Conservation (phyloP, 2,329 filamentous ascomycete species). For the Sarocladiaceae sp. region DNA sequence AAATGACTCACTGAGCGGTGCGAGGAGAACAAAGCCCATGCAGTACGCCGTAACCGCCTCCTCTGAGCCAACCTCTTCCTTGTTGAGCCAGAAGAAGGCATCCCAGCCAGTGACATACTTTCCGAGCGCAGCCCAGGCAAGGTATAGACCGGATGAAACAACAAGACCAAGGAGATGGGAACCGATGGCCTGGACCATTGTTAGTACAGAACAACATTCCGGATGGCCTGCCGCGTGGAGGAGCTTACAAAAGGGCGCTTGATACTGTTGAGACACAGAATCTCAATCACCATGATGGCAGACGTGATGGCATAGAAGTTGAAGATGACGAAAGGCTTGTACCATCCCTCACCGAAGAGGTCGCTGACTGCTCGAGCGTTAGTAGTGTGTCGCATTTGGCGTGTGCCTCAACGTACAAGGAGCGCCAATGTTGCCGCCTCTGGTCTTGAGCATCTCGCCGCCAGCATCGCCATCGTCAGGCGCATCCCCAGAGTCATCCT, state of each 20-base stretch:
- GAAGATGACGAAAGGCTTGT: conserved; percentile 41
- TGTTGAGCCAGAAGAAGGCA: conserved; percentile 49
- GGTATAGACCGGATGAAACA: conserved; percentile 37
- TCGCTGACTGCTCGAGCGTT: conserved; percentile 34
- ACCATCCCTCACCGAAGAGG: conserved; percentile 43
- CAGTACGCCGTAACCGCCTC: conserved; percentile 40
- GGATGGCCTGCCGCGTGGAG: background rate
- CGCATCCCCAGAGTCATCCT: conserved; percentile 13
- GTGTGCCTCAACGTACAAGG: background rate
- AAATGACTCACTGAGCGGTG: conserved; percentile 38
- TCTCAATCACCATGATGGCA: conserved; percentile 40
- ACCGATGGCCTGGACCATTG: conserved; percentile 35
- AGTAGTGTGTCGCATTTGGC: background rate
- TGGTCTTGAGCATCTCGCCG: background rate
- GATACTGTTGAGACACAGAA: conserved; percentile 48
- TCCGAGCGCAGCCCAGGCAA: conserved; percentile 46
- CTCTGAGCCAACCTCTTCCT: conserved; percentile 35
- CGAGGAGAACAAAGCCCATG: conserved; percentile 38
- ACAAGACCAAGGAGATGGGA: conserved; percentile 38
- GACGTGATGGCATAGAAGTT: conserved; percentile 42
- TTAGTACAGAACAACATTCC: conserved; percentile 13
- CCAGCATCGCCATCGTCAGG: background rate
- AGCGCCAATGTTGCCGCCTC: conserved; percentile 5
- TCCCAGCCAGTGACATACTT: conserved; percentile 39
- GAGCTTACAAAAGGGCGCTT: conserved; percentile 42